Evolutionary conservation across 2,329 filamentous ascomycete genomes (phyloP).

Genomic region (Coniochaeta hoffmannii): DNA sequence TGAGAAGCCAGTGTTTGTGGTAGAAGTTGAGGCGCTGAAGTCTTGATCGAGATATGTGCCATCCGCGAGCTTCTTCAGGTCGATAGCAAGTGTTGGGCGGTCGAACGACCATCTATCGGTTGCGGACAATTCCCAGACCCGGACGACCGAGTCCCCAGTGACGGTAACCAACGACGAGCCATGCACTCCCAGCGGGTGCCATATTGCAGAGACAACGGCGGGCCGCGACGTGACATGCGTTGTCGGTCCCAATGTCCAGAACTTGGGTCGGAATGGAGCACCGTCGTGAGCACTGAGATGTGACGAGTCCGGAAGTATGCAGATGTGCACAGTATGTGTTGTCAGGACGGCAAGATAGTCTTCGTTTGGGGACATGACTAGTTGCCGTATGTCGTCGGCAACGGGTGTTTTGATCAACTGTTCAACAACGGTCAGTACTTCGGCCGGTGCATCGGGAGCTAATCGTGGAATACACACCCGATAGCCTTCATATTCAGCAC

Average conservation of each 20-base stretch:
- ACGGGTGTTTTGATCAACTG: constrained; percentile 72
- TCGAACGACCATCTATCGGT: constrained; percentile 83
- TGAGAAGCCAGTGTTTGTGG: constrained; percentile 75
- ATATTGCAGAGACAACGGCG: constrained; percentile 72
- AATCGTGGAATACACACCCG: constrained; percentile 29
- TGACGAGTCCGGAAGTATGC: constrained; percentile 72
- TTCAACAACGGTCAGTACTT: not conserved
- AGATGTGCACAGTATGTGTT: constrained; percentile 79
- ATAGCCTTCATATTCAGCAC: constrained; percentile 30
- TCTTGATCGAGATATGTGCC: constrained; percentile 77
- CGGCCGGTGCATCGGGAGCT: constrained; percentile 13
- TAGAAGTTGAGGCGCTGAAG: constrained; percentile 66
- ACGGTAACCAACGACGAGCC: constrained; percentile 80
- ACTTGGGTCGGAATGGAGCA: constrained; percentile 68
- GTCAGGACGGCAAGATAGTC: constrained; percentile 82
- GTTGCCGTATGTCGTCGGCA: constrained; percentile 75
- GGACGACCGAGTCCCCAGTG: constrained; percentile 78
- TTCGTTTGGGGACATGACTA: constrained; percentile 74
- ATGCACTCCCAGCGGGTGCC: constrained; percentile 85
- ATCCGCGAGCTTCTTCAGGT: constrained; percentile 82
- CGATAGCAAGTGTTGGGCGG: constrained; percentile 72
- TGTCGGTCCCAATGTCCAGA: constrained; percentile 86
- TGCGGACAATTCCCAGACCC: constrained; percentile 85
- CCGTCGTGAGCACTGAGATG: constrained; percentile 65
- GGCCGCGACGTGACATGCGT: constrained; percentile 84